Conservation (phyloP, 2,329 filamentous ascomycete genomes). For the Penicillium decumbens region DNA sequence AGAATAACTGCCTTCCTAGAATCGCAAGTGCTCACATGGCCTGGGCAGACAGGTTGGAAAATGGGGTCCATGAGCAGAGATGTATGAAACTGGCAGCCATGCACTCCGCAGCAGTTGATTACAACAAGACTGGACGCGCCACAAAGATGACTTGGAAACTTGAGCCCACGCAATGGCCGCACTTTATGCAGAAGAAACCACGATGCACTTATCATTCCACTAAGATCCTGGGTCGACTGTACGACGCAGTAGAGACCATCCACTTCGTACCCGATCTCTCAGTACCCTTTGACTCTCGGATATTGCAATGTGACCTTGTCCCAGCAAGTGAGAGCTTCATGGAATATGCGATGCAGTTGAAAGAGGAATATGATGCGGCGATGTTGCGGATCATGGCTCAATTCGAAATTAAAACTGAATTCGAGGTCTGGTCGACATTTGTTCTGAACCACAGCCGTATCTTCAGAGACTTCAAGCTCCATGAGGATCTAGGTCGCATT, state of each 20-base stretch:
- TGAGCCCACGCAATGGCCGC: conserved; percentile 65
- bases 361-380: conserved; percentile 69
- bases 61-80: conserved; percentile 62
- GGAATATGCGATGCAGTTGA: conserved; percentile 60
- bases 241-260: conserved; percentile 66
- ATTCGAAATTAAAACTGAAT: conserved; percentile 77
- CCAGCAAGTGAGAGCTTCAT: conserved; percentile 53
- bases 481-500: conserved; percentile 73
- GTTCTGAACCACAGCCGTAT: conserved; percentile 68
- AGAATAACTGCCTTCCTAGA: conserved; percentile 72
- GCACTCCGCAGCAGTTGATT: conserved; percentile 91
- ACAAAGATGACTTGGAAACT: conserved; percentile 63
- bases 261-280: conserved; percentile 71
- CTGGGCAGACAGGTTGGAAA: conserved; percentile 59
- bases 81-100: conserved; percentile 73
- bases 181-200: conserved; percentile 74
- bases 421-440: conserved; percentile 87
- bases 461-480: conserved; percentile 75
- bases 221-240: conserved; percentile 74
- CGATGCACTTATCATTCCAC: conserved; percentile 59
- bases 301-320: conserved; percentile 57
- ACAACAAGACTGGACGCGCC: conserved; percentile 79
- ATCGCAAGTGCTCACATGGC: conserved; percentile 83
- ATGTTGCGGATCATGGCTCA: conserved; percentile 79
- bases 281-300: conserved; percentile 67